Percentiles rank a stretch among this genome's conserved stretches.
phyloP scores from a whole-genome alignment of 179 eudicot species.

The Gypsophila paniculata region DNA sequence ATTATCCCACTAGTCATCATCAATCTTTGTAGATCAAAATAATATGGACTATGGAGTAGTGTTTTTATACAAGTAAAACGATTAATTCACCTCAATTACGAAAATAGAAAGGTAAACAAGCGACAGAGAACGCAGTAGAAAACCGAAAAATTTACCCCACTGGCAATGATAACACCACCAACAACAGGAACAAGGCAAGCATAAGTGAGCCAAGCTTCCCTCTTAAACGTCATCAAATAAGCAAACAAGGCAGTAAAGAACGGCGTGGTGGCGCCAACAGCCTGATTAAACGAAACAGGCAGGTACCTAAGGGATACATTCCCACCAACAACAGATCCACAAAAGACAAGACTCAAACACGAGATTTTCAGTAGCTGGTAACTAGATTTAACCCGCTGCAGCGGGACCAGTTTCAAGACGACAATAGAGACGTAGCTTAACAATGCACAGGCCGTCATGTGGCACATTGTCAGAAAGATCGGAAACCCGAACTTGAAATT shows the following conservation, averaged over 20 bases:
- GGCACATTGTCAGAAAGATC: slow-evolving; percentile 86
- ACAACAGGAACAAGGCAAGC: slow-evolving; percentile 82
- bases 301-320: slow-evolving; percentile 66
- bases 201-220: slow-evolving; percentile 82
- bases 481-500: slow-evolving; percentile 82
- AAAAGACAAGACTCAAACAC: slow-evolving; percentile 70
- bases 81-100: too few species aligned
- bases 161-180: slow-evolving; percentile 89
- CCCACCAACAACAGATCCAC: slow-evolving; percentile 89
- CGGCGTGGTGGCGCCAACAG: slow-evolving; percentile 97
- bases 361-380: slow-evolving; percentile 60
- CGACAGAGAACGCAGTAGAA: too few species aligned
- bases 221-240: slow-evolving; percentile 68
- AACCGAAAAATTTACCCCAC: slow-evolving; percentile 28
- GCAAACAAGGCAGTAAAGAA: slow-evolving; percentile 91
- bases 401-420: slow-evolving; percentile 52
- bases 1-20: too few species aligned
- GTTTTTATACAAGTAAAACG: too few species aligned
- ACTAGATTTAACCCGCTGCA: slow-evolving; percentile 67
- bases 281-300: slow-evolving; percentile 91
- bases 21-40: too few species aligned
- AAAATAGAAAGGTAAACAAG: too few species aligned
- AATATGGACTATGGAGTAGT: too few species aligned
- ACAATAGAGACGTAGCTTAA: slow-evolving; percentile 77
- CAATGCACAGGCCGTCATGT: slow-evolving; percentile 78